These are phyloP conservation scores for Hypomyces rosellus DNA, from an alignment of 2,329 filamentous ascomycete genomes.

Conservation along the genomic window DNA sequence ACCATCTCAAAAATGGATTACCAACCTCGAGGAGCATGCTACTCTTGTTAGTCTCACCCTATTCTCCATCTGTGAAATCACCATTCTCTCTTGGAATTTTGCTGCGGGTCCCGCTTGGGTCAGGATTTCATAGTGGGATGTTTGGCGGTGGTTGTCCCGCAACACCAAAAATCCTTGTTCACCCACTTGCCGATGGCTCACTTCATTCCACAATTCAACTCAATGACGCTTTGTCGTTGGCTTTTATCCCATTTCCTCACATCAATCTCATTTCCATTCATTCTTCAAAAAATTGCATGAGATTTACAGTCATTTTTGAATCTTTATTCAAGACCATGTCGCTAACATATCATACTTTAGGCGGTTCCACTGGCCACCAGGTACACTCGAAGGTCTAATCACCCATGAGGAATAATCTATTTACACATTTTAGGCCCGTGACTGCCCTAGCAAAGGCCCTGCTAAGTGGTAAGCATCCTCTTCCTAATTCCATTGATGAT, in stretches of 20 bases:
- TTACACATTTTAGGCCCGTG: constrained; percentile 56
- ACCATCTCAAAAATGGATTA: constrained; percentile 34
- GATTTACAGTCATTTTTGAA: no score
- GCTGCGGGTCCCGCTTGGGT: constrained; percentile 3
- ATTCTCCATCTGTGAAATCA: constrained; percentile 4
- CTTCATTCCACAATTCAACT: no score
- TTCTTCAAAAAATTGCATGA: no score
- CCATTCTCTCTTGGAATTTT: constrained; percentile 3
- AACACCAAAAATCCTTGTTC: no score
- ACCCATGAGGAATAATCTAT: not conserved
- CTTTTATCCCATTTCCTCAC: no score
- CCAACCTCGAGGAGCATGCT: constrained; percentile 40
- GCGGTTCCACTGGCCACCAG: constrained; percentile 69
- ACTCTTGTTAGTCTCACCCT: constrained; percentile 39
- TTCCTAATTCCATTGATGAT: not conserved
- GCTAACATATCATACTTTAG: constrained; percentile 31
- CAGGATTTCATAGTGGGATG: not conserved
- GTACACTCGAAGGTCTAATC: constrained; percentile 40
- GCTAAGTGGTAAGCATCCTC: constrained; percentile 63
- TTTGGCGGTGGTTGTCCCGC: no score
- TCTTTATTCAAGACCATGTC: no score
- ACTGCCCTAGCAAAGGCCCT: constrained; percentile 78
- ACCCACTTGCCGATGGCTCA: no score
- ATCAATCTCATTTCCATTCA: no score
- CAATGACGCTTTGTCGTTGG: no score